Percentiles rank a stretch among this genome's conserved stretches.
These are phyloP conservation scores for Lactarius indigo DNA, from an alignment of 768 basidiomycete genomes.

Conservation along the genomic window DNA sequence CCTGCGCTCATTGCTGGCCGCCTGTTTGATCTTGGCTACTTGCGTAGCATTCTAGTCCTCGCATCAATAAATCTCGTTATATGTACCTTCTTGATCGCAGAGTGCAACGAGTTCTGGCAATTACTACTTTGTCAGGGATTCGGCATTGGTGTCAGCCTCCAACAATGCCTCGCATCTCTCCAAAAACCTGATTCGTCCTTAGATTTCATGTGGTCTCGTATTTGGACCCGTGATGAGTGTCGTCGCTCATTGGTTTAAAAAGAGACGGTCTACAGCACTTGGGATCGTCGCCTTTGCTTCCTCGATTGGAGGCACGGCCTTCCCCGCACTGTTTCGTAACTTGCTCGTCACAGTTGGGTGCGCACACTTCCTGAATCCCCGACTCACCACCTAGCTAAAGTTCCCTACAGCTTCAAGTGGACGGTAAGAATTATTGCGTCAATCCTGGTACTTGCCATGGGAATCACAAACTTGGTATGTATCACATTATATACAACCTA, in stretches of 20 bases:
- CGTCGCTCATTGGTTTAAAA: slow-evolving; percentile 72
- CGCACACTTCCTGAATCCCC: background rate
- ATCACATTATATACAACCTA: slow-evolving; percentile 11
- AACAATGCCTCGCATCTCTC: too few species aligned
- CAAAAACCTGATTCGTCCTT: background rate
- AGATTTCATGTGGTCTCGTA: slow-evolving; percentile 46
- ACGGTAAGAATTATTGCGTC: slow-evolving; percentile 70
- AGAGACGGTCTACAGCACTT: slow-evolving; percentile 50
- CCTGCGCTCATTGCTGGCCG: slow-evolving; percentile 63
- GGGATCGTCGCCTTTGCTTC: slow-evolving; percentile 64
- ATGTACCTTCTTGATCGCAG: slow-evolving; percentile 61
- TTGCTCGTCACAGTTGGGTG: slow-evolving; percentile 56
- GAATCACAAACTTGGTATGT: slow-evolving; percentile 49
- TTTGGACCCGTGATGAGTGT: slow-evolving; percentile 60
- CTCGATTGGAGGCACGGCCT: slow-evolving; percentile 62
- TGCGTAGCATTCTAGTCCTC: slow-evolving; percentile 46
- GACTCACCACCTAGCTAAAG: background rate
- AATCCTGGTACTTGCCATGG: slow-evolving; percentile 50
- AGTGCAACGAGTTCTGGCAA: slow-evolving; percentile 76
- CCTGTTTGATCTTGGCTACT: slow-evolving; percentile 70
- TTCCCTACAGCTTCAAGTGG: slow-evolving; percentile 61
- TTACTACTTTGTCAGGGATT: slow-evolving; percentile 74
- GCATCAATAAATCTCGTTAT: slow-evolving; percentile 50
- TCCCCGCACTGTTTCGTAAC: slow-evolving; percentile 59
- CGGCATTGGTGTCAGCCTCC: slow-evolving; percentile 51